Evolutionary conservation across 1,284 basidiomycete species (phyloP).

Genomic region (Meira miltonrushii): DNA sequence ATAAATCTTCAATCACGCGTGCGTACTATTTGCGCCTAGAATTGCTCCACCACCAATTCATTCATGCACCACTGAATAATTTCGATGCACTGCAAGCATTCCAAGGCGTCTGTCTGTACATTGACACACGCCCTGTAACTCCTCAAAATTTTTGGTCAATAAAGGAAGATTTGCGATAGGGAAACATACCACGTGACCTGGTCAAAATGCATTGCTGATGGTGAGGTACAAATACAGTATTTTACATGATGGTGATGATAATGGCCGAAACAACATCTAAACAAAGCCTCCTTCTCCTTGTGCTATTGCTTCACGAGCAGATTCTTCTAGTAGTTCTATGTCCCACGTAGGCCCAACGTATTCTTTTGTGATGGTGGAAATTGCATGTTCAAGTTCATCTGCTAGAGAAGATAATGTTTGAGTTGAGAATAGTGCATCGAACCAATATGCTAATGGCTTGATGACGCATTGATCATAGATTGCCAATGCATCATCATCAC

Average conservation of each 20-base stretch:
- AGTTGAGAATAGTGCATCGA: neutral
- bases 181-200: no score
- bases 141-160: no score
- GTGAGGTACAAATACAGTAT: no score
- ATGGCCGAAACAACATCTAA: neutral
- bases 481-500: slow-evolving; percentile 1
- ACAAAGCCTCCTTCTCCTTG: slow-evolving; percentile 1
- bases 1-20: neutral
- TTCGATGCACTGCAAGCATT: no score
- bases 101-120: no score
- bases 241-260: no score
- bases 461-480: neutral
- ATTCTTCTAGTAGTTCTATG: neutral
- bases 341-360: neutral
- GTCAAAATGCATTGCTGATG: no score
- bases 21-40: neutral
- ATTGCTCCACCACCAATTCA: no score
- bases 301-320: neutral
- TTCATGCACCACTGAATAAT: no score
- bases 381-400: neutral
- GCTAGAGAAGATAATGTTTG: neutral
- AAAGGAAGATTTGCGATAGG: no score
- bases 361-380: neutral
- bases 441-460: neutral
- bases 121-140: no score